Evolutionary conservation across 768 basidiomycete species (phyloP), one percentile per base, ranked within the genome.

Genomic region (Amanita muscaria): DNA sequence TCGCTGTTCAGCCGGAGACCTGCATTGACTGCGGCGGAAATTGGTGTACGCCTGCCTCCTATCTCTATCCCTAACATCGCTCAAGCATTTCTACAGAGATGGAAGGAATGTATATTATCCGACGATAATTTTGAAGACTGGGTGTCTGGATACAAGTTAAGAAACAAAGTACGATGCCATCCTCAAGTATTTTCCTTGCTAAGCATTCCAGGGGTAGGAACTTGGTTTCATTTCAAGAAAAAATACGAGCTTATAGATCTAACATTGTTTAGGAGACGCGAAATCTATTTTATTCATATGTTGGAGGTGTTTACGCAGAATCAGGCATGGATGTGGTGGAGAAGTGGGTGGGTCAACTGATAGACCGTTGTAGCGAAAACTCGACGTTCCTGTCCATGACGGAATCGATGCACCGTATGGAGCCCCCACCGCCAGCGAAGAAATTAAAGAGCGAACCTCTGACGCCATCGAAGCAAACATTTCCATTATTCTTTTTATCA

Each of bases 201-300:
- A 27, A 56, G 56, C 14, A 54, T 55, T 10, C 62, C 72, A 3
- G 61, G 73, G 73, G 73, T 73, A 56, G 45, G 62, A 14, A 16
- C 11, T n/a, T 21, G 22, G 53, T 25, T 37, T 53, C 51, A 51
- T 54, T 29, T 44, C 46, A 40, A 42, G 23, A 35, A 10, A 39
- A 40, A 40, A 43, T 23, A 54, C 29, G 53, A 44, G 16, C 43
- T 44, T 16, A 44, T 16, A 16, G n/a, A 33, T 42, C 41, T 49
- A 41, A 31, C 56, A 48, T 47, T 38, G 7, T 11, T 15, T 50
- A 81, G 79, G 79, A 83, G 65, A 69, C 70, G 5, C 67, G 66
- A 25, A 56, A 66, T 14, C 62, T 85, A 15, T 83, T 86, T 56
- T 65, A 73, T 52, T 76, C 82, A 32, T 85, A 84, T 63, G 69